These are phyloP conservation scores for Madurella mycetomatis DNA, from an alignment of 2,329 filamentous ascomycete genomes.

Conservation along the genomic window DNA sequence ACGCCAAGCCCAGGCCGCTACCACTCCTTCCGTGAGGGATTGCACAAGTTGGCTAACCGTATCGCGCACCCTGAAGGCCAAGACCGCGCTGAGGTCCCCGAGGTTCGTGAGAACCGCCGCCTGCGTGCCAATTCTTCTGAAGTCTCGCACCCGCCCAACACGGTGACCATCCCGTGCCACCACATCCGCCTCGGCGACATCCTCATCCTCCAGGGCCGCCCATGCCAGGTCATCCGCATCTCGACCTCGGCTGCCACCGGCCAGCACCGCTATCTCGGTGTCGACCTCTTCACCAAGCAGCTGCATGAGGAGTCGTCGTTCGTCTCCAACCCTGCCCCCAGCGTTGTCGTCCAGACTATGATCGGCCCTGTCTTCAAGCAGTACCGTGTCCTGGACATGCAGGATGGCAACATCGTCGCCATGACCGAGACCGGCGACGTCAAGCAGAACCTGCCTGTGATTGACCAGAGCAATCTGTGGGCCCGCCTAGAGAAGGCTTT, in stretches of 20 bases:
- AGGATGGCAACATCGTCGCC: slow-evolving; percentile 77
- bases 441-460: slow-evolving; percentile 89
- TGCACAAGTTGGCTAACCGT: slow-evolving; percentile 56
- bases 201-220: slow-evolving; percentile 96
- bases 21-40: slow-evolving; percentile 53
- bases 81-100: slow-evolving; percentile 46
- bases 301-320: slow-evolving; percentile 98
- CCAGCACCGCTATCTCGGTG: slow-evolving; percentile 99
- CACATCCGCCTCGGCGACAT: slow-evolving; percentile 99
- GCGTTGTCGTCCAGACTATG: slow-evolving; percentile 99
- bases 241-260: slow-evolving; percentile 95
- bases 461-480: slow-evolving; percentile 91
- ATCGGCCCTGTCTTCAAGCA: slow-evolving; percentile 99
- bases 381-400: slow-evolving; percentile 98
- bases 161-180: slow-evolving; percentile 97
- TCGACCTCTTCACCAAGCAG: slow-evolving; percentile 99
- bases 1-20: slow-evolving; percentile 45
- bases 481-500: slow-evolving; percentile 77
- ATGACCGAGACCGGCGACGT: slow-evolving; percentile 99
- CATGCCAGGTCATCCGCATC: slow-evolving; percentile 99
- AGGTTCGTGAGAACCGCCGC: slow-evolving; percentile 43
- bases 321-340: slow-evolving; percentile 93
- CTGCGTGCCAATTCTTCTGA: slow-evolving; percentile 31
- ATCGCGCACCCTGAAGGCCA: slow-evolving; percentile 46
- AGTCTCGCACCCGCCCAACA: slow-evolving; percentile 58